A percentile compares a stretch with the other conserved stretches of the same genome.
Evolutionary conservation across 2,329 filamentous ascomycete genomes (phyloP).

Genomic region (Fusarium miscanthi): DNA sequence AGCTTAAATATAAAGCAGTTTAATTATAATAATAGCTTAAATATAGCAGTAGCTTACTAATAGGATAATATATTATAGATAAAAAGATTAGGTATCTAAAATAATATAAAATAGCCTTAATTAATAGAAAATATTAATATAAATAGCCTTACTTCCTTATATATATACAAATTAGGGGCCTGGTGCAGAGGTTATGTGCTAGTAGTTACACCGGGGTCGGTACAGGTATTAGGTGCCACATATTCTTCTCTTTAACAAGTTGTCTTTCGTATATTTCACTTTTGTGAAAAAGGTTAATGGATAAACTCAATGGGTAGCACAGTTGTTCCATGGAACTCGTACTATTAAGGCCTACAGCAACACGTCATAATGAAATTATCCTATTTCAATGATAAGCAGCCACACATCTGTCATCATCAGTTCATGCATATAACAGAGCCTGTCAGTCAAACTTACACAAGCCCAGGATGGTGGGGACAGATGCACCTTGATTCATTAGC

Average conservation of each 20-base stretch:
- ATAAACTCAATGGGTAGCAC: not conserved
- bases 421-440: not conserved
- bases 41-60: too few relatives aligned
- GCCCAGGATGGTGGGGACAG: not conserved
- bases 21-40: too few relatives aligned
- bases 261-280: not conserved
- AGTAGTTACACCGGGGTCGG: too few relatives aligned
- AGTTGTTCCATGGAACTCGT: not conserved
- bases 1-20: too few relatives aligned
- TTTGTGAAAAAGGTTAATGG: not conserved
- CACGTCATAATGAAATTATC: not conserved
- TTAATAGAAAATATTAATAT: too few relatives aligned
- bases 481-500: not conserved
- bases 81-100: too few relatives aligned
- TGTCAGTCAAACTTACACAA: not conserved
- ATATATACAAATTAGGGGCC: too few relatives aligned
- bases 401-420: not conserved
- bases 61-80: too few relatives aligned
- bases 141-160: too few relatives aligned
- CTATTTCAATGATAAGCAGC: not conserved
- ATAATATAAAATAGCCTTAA: too few relatives aligned
- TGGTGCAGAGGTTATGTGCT: too few relatives aligned
- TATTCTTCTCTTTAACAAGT: not conserved
- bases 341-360: not conserved
- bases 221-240: too few relatives aligned